phyloP scores from a whole-genome alignment of 495 filamentous ascomycete genomes.

The Astrothelium subdiscretum region DNA sequence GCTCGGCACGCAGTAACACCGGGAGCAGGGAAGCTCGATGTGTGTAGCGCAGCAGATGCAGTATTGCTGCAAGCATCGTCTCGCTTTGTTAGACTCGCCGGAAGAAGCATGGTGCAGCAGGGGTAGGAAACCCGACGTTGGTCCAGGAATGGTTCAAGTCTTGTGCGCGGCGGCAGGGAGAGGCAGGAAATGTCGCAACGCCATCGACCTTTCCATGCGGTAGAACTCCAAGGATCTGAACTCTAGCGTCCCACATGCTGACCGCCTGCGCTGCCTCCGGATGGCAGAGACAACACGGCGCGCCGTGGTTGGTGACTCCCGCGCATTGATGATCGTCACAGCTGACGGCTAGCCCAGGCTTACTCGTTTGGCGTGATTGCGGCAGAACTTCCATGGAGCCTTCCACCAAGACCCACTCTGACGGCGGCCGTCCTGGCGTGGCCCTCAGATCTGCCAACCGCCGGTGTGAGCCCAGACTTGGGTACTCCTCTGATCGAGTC shows the following conservation, averaged over 20 bases:
- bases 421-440: neutral
- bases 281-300: conserved; percentile 1
- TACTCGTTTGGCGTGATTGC: neutral
- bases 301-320: neutral
- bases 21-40: neutral
- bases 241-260: neutral
- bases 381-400: neutral
- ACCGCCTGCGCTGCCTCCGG: neutral
- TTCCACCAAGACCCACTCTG: neutral
- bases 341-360: conserved; percentile 1
- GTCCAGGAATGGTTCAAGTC: neutral
- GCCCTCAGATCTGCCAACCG: conserved; percentile 1
- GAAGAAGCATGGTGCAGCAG: neutral
- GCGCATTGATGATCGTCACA: neutral
- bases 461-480: neutral
- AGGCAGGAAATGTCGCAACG: conserved; percentile 1
- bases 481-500: neutral
- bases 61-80: neutral
- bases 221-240: neutral
- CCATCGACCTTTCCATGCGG: conserved; percentile 1
- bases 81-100: neutral
- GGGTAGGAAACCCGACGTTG: neutral
- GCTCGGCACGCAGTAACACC: conserved; percentile 1
- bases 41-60: neutral
- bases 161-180: neutral